Evolutionary conservation across 2,329 filamentous ascomycete species (phyloP), one percentile per base, ranked within the genome.

Genomic region (Ciborinia camelliae): DNA sequence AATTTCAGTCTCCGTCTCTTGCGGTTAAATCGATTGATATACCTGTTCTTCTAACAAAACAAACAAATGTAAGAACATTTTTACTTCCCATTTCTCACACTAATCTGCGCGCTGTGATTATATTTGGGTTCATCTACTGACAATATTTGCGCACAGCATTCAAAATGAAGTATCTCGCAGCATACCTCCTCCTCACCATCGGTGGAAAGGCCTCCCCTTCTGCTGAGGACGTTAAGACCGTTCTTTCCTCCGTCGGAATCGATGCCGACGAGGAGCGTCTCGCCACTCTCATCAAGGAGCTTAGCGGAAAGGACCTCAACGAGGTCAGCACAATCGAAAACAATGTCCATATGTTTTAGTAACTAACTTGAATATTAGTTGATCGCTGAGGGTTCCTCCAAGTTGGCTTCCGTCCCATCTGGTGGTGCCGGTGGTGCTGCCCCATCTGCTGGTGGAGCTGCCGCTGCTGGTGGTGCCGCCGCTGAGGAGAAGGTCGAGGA

Each of bases 1-100:
- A 92, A 92, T 89, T 86, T 96, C 94, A 97, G 94, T 98, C 94
- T 97, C 94, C 94, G 93, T 90, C 86, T 88, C 80, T 81, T 80
- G 91, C 92, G 94, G 94, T 97, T 97, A 96, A 98, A 96, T 90
- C 88, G 94, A 98, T 98, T 98, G 94, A 92, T 84, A 90, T 90
- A 93, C 90, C 84, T 89, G 90, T 93, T 92, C 74, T 66, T 68
- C 65, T 35, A 70, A 70, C 68, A 65, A 64, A 66, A 65, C 58
- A 67, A 52, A 58, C 23, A 71, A 72, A 71, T 70, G 73, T 75
- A 66, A 70, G 72, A 65, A 45, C 28, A 47, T 37, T 55, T 26
- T 58, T 28, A 12, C 15, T 5, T 15, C 12, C 12, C 55, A 57
- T 18, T 57, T 50, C 26, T 57, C 55, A 35, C 57, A 26, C 39